phyloP scores from a whole-genome alignment of 805 yeast species.

The Pichia thaimueangensis region DNA sequence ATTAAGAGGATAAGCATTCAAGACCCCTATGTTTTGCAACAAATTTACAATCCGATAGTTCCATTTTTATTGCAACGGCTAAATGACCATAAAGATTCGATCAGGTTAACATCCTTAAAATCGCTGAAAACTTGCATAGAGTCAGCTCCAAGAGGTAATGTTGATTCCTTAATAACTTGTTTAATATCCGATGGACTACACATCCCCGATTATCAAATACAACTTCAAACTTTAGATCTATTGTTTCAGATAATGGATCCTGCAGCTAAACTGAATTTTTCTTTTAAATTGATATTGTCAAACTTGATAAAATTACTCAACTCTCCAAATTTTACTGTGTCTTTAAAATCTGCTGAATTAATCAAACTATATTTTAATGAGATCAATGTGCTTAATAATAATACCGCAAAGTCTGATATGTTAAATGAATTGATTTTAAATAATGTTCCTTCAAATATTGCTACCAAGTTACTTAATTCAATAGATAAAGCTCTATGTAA shows the following conservation, averaged over 20 bases:
- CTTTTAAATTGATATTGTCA: conserved; percentile 26
- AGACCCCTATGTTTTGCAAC: conserved; percentile 38
- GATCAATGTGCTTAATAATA: conserved; percentile 26
- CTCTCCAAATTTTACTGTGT: conserved; percentile 15
- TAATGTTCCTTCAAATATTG: conserved; percentile 25
- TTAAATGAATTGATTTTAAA: conserved; percentile 34
- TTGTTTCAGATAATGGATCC: conserved; percentile 36
- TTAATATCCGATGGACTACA: conserved; percentile 38
- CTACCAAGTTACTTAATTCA: conserved; percentile 23
- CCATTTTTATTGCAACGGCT: conserved; percentile 47
- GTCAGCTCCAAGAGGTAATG: conserved; percentile 33
- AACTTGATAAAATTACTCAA: conserved; percentile 21
- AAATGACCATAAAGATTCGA: conserved; percentile 34
- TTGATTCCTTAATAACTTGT: conserved; percentile 27
- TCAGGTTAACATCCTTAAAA: conserved; percentile 40
- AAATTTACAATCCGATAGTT: conserved; percentile 38
- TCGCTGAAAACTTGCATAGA: conserved; percentile 52
- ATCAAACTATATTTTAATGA: conserved; percentile 34
- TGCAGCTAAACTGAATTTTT: conserved; percentile 27
- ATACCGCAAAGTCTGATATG: conserved; percentile 41
- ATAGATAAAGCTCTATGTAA: conserved; percentile 24
- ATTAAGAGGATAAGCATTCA: conserved; percentile 55
- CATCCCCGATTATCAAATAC: conserved; percentile 37
- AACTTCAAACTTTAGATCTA: conserved; percentile 40
- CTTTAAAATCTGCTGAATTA: conserved; percentile 20